A percentile compares a stretch with the other conserved stretches of the same genome.
These are phyloP conservation scores for Ascochyta lentis DNA, from an alignment of 2,329 filamentous ascomycete species.

Conservation along the genomic window DNA sequence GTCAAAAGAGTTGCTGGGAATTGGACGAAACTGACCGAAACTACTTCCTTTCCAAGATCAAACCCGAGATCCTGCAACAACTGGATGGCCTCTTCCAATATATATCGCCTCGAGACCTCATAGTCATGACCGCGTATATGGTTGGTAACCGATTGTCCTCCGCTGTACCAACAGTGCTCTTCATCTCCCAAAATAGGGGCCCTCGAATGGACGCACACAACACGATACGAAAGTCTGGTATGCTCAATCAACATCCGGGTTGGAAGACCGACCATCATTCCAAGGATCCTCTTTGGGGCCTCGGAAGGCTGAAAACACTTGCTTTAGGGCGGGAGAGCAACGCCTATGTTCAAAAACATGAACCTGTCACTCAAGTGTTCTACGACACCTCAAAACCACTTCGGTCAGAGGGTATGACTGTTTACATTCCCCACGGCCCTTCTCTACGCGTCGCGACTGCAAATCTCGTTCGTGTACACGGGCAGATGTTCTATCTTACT, in stretches of 20 bases:
- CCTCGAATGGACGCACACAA: background rate
- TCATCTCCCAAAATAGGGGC: background rate
- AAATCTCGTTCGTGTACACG: slow-evolving; percentile 7
- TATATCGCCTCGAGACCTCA: background rate
- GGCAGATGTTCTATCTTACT: slow-evolving; percentile 1
- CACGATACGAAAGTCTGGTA: background rate
- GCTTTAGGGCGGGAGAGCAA: too few relatives aligned
- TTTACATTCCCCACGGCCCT: background rate
- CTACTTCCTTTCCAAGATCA: background rate
- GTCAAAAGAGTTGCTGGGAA: background rate
- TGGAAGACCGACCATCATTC: background rate
- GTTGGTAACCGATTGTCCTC: background rate
- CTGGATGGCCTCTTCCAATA: background rate
- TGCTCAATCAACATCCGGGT: background rate
- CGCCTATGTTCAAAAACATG: too few relatives aligned
- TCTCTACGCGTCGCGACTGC: slow-evolving; percentile 4
- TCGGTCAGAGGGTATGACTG: background rate
- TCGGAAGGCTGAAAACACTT: background rate
- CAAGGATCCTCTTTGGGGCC: background rate
- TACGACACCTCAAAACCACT: background rate
- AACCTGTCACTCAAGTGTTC: background rate
- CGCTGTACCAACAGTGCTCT: background rate
- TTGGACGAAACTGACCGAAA: too few relatives aligned
- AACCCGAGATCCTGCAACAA: background rate
- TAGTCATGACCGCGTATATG: background rate